phyloP scores from a whole-genome alignment of 345 rosid genomes.

The Citrus cavaleriei region DNA sequence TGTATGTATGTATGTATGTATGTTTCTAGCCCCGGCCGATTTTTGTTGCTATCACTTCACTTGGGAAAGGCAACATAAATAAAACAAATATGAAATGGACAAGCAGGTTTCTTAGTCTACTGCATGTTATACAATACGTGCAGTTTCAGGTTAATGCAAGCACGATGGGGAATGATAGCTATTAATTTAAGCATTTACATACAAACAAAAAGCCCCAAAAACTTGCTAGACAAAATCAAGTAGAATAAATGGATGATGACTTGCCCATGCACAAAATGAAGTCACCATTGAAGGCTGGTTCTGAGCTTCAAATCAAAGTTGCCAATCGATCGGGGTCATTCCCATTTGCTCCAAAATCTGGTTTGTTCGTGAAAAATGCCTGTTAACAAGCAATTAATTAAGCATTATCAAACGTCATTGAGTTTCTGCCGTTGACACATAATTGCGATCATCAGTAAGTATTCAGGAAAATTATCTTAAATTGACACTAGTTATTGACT shows the following conservation, averaged over 20 bases:
- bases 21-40: too few species aligned
- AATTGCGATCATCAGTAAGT: neutral
- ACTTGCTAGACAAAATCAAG: too few species aligned
- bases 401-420: neutral
- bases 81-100: too few species aligned
- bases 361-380: slow-evolving; percentile 91
- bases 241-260: neutral
- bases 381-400: slow-evolving; percentile 24
- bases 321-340: slow-evolving; percentile 72
- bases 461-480: neutral
- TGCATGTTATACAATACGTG: too few species aligned
- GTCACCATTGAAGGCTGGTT: neutral
- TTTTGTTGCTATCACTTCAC: too few species aligned
- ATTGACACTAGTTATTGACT: too few species aligned
- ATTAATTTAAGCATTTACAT: neutral
- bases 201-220: too few species aligned
- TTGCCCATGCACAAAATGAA: slow-evolving; percentile 5
- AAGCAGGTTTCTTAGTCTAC: too few species aligned
- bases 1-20: too few species aligned
- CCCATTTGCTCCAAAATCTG: slow-evolving; percentile 71
- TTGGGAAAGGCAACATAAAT: neutral
- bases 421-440: neutral
- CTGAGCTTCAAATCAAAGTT: slow-evolving; percentile 41
- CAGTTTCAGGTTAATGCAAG: too few species aligned
- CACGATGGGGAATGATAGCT: neutral